These are phyloP conservation scores for Euphorbia pulcherrima DNA, from an alignment of 345 rosid genomes.

Conservation along the genomic window DNA sequence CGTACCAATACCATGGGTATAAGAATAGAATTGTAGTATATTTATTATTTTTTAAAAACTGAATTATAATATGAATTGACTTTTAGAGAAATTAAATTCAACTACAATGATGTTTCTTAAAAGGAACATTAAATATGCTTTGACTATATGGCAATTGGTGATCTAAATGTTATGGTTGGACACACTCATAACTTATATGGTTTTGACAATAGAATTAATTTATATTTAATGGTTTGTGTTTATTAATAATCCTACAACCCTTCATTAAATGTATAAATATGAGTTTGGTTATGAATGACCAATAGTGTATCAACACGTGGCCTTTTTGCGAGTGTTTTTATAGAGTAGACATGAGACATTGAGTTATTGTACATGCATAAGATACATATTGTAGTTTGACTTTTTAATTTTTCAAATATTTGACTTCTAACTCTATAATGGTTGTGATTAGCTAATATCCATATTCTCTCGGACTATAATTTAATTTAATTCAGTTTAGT, in stretches of 20 bases:
- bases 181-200: background rate
- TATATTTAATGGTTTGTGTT: background rate
- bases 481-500: too few species aligned
- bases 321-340: background rate
- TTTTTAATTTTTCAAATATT: background rate
- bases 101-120: background rate
- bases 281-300: background rate
- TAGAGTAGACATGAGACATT: slow-evolving; percentile 6
- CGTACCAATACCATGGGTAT: too few species aligned
- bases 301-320: background rate
- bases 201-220: too few species aligned
- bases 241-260: background rate
- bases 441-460: too few species aligned
- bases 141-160: slow-evolving; percentile 3
- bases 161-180: background rate
- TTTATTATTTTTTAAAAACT: background rate
- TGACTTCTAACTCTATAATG: background rate
- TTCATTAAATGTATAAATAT: background rate
- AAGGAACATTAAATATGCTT: background rate
- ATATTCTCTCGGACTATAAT: too few species aligned
- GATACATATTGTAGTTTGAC: background rate
- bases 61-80: background rate
- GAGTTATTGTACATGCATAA: background rate
- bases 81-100: background rate
- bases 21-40: too few species aligned